Evolutionary conservation across 495 filamentous ascomycete genomes (phyloP), one percentile per base, ranked within the genome.

Genomic region (Aspergillus homomorphus): DNA sequence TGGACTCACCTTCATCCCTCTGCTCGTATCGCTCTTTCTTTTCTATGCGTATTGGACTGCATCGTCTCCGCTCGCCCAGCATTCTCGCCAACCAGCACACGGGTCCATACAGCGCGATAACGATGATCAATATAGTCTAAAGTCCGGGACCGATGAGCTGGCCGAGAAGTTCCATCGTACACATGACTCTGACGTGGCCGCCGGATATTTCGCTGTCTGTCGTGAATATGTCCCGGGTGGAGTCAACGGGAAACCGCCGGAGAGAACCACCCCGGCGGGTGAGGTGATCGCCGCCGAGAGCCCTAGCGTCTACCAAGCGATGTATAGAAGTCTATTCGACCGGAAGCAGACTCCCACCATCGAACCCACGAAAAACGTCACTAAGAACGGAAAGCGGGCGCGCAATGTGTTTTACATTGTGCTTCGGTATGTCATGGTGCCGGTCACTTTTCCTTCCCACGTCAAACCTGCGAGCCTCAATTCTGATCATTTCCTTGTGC

Each of bases 261-360:
- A 96, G 70, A 82, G 92, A 54, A 87, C 85, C 41, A 94, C 91
- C 2, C 91, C 92, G 12, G 83, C 89, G 9, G 90, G 89, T 14
- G 84, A 86, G 51, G 78, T 84, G 46, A 77, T 84, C 56, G 84
- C 84, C 26, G 73, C 87, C 10, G 89, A 90, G 60, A 95, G 90
- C 68, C 91, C 88, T 42, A 95, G 90, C 65, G 92, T 98, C 24
- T 97, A 98, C 66, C 95, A 98, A 80, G 85, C 88, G 69, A 96
- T 98, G 94, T 98, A 98, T 70, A 79, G 92, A 63, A 95, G 89
- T 71, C 84, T 98, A 46, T 98, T 98, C 67, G 93, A 98, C 60
- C 83, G 94, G 50, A 93, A 89, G 63, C 83, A 87, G 51, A 53
- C 71, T 1, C 75, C 76, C n/a, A 79, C 71, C 45, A 79, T 79